Evolutionary conservation across 306 rosid species (phyloP), one percentile per base, ranked within the genome.

Genomic region (Pyrus pyrifolia): DNA sequence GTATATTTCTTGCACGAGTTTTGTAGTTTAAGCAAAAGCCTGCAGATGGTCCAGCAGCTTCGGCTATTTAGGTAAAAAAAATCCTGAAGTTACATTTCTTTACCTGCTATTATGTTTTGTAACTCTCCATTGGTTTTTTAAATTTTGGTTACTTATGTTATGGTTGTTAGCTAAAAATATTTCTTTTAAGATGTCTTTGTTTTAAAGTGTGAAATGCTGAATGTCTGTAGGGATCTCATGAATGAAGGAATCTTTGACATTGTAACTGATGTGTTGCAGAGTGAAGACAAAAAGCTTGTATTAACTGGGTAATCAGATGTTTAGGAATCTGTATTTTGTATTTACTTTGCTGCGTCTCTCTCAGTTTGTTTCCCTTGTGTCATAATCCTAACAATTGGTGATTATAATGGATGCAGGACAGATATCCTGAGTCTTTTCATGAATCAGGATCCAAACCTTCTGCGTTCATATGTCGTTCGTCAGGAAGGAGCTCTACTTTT

Each of bases 381-480:
- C 13, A 53, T 77, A 63, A 70, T 83, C 72, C 93, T 85, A 67
- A 89, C 75, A 76, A 67, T 42, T 81, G 64, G 64, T 81, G 78
- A 81, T 84, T 90, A 79, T 85, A 79, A 86, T 87, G 91, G 90
- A 84, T 94, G 96, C 98, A 94, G 98, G 86, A 92, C 98, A 90
- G 98, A 94, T 83, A 87, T 94, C 90, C 96, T 94, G 77, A 88
- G 89, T 86, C 97, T 94, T 86, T 94, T 94, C 88, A 82, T 90
- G 91, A 91, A 89, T 86, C 98, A 94, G 83, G 98, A 94, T 89
- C 98, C 98, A 73, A 89, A 82, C 83, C 96, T 94, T 85, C 85
- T 94, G 80, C 91, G 96, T 59, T 90, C 97, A 11, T 89, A 90
- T 83, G 94, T 94, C 87, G 96, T 91, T 86, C 88, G 89, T 49